phyloP scores from a whole-genome alignment of 1,284 basidiomycete species.

The Trametes polyzona region DNA sequence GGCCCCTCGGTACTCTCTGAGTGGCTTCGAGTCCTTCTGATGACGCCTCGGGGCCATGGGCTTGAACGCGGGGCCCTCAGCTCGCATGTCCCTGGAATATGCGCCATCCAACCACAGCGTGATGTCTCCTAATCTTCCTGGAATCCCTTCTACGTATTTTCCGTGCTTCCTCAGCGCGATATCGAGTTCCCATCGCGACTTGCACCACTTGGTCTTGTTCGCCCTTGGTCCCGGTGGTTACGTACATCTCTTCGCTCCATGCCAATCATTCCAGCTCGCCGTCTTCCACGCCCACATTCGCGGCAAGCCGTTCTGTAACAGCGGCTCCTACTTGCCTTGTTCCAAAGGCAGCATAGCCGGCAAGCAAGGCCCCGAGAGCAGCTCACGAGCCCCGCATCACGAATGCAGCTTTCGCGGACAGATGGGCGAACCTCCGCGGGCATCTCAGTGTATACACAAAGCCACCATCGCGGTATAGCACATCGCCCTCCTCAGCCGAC shows the following conservation, averaged over 20 bases:
- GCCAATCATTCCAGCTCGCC: constrained; percentile 1
- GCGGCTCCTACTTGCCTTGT: too few species aligned
- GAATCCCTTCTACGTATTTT: too few species aligned
- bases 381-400: neutral
- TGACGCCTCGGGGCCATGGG: neutral
- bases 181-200: neutral
- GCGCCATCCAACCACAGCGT: neutral
- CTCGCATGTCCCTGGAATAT: neutral
- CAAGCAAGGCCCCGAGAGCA: too few species aligned
- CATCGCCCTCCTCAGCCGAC: too few species aligned
- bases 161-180: neutral
- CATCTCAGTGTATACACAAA: too few species aligned
- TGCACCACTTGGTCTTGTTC: neutral
- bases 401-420: neutral
- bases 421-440: too few species aligned
- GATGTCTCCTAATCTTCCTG: neutral
- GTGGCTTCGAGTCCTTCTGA: neutral
- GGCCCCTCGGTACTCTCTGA: neutral
- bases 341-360: too few species aligned
- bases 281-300: neutral
- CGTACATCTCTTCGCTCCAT: neutral
- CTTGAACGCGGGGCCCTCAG: neutral
- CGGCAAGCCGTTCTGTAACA: neutral
- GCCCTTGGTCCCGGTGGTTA: neutral
- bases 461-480: too few species aligned